These are phyloP conservation scores for Xerophyta viscosa DNA, from an alignment of 106 monocot genomes.

Conservation along the genomic window DNA sequence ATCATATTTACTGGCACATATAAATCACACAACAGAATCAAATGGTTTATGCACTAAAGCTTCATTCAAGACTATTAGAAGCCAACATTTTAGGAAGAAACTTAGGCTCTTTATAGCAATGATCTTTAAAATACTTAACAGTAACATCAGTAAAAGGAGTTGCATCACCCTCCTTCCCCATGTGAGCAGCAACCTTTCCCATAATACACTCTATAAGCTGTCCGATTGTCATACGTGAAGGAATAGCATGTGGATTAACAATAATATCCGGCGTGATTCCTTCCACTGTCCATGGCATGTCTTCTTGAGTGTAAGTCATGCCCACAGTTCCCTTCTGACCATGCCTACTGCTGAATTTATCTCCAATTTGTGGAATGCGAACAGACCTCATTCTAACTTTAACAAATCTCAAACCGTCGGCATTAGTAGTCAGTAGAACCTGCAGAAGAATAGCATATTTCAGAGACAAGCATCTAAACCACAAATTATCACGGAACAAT, in stretches of 20 bases:
- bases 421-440: constrained; percentile 95
- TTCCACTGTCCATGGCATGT: constrained; percentile 99
- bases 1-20: too few relatives aligned
- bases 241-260: constrained; percentile 99
- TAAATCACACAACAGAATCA: too few relatives aligned
- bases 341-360: constrained; percentile 97
- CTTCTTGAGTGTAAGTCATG: constrained; percentile 99
- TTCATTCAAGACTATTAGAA: too few relatives aligned
- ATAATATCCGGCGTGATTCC: constrained; percentile 99
- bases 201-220: constrained; percentile 99
- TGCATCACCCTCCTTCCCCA: constrained; percentile 99
- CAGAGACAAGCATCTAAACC: background rate
- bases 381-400: constrained; percentile 98
- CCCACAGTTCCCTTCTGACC: constrained; percentile 99
- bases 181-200: constrained; percentile 99
- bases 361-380: constrained; percentile 95
- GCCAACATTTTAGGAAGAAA: too few relatives aligned
- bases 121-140: constrained; percentile 26
- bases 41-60: too few relatives aligned
- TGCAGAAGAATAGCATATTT: constrained; percentile 12
- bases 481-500: too few relatives aligned
- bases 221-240: constrained; percentile 99
- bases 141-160: constrained; percentile 99
- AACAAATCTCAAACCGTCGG: constrained; percentile 97
- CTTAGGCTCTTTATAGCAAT: too few relatives aligned